Percentiles rank a stretch among this genome's conserved stretches.
Conservation (phyloP, 768 basidiomycete species). For the Lactarius sp. region DNA sequence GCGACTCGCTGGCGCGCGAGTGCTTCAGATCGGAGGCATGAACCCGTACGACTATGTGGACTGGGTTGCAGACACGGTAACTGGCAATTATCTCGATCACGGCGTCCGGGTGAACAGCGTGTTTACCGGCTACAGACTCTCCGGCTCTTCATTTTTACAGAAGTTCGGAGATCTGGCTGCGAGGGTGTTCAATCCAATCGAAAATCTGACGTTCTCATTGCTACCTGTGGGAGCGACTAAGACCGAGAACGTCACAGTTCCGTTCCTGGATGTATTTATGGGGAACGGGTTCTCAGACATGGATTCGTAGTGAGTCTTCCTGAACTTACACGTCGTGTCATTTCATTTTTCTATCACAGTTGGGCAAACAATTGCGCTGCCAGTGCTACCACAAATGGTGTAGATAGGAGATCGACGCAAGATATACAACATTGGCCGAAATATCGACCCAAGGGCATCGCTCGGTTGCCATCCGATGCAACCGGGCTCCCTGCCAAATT, state of each 20-base stretch:
- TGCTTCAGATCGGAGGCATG: constrained; percentile 50
- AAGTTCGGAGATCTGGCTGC: constrained; percentile 55
- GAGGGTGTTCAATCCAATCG: constrained; percentile 44
- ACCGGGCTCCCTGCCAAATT: constrained; percentile 48
- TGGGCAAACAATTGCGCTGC: constrained; percentile 60
- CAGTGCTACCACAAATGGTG: constrained; percentile 46
- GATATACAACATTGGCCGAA: not conserved
- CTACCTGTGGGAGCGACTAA: constrained; percentile 44
- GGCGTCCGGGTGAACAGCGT: constrained; percentile 61
- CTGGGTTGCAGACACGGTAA: constrained; percentile 50
- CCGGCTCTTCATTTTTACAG: constrained; percentile 47
- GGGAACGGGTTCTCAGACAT: constrained; percentile 49
- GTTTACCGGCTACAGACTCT: constrained; percentile 52
- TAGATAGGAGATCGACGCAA: constrained; percentile 36
- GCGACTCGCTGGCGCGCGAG: constrained; percentile 55
- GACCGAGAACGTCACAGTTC: constrained; percentile 48
- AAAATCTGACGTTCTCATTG: constrained; percentile 45
- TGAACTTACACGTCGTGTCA: not conserved
- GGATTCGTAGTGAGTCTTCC: constrained; percentile 45
- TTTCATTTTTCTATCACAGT: constrained; percentile 33
- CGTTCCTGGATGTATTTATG: constrained; percentile 46
- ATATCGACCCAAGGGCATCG: constrained; percentile 36
- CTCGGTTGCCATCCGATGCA: constrained; percentile 35
- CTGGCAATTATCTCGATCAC: constrained; percentile 61
- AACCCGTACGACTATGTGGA: constrained; percentile 54